Base-by-base conservation (phyloP, 176 grass and related monocot genomes). In the Oryza glaberrima region DNA sequence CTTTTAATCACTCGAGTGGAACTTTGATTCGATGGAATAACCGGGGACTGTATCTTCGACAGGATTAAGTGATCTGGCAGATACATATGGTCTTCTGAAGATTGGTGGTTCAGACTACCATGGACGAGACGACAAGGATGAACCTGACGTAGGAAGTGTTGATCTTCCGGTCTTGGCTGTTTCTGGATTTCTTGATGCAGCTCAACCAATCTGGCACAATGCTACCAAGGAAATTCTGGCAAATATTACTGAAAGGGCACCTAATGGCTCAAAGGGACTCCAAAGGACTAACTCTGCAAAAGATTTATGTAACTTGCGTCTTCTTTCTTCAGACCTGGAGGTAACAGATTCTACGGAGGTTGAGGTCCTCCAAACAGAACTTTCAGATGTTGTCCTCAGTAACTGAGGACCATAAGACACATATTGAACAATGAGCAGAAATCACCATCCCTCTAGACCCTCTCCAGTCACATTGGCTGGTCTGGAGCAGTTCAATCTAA, bases 41-140 rank as follows among this genome's bases (percentile, higher is more conserved):
- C 72, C 9, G 20, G 20, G 20, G 32, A 49, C 9, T 47, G 40
- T 86, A 60, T 80, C 38, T 34, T 67, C 2, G 19, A 84, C 82
- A 94, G 92, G 90, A 40, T 77, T 94, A 26, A 90, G 90, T 41
- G 88, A 92, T 83, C 69, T 92, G 30, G 90, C 90, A 7, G 90
- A 97, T 79, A 73, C 83, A 5, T 97, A 88, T 46, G 83, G 78
- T 52, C 85, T 94, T 63, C 71, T 97, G 52, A 97, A 94, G 81
- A 83, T 97, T 36, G 92, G 92, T 60, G 92, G 94, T 41, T 97
- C 94, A 17, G 92, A 97, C 70, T 94, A 90, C 69, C 94, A 97
- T 88, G 92, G 90, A 88, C 61, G 92, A 77, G 89, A 84, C 41
- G 82, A 90, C 25, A 82, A 81, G 36, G 83, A 90, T 26, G 87